phyloP scores from a whole-genome alignment of 2,329 filamentous ascomycete genomes.

The Xylariomycetidae sp. region DNA sequence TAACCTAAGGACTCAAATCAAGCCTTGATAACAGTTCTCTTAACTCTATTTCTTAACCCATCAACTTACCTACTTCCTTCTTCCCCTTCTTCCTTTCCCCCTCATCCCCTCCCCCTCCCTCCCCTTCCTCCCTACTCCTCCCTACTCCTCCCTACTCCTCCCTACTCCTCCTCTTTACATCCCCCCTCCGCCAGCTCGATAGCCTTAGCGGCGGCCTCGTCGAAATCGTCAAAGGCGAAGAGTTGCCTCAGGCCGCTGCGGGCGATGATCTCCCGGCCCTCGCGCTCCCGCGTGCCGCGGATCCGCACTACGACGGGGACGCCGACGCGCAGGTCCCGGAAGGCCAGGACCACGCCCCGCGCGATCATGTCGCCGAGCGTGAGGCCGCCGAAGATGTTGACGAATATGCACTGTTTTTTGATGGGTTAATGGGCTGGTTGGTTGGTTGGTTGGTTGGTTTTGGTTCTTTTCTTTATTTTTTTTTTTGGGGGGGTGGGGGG shows the following conservation, averaged over 20 bases:
- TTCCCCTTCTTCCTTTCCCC: too few species aligned
- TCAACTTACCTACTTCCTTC: too few species aligned
- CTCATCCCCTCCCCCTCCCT: too few species aligned
- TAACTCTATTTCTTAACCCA: too few species aligned
- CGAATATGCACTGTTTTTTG: constrained; percentile 42
- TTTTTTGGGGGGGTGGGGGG: too few species aligned
- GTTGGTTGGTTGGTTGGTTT: too few species aligned
- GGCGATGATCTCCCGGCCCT: constrained; percentile 64
- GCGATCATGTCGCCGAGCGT: constrained; percentile 81
- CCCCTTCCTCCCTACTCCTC: too few species aligned
- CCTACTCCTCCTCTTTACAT: background rate
- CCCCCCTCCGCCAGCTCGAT: constrained; percentile 48
- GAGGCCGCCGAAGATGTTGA: constrained; percentile 55
- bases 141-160: background rate
- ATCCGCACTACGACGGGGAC: constrained; percentile 75
- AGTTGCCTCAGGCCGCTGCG: constrained; percentile 64
- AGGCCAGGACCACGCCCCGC: constrained; percentile 66
- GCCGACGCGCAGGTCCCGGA: constrained; percentile 60
- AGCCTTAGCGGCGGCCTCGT: constrained; percentile 65
- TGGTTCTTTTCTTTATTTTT: too few species aligned
- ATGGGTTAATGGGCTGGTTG: too few species aligned
- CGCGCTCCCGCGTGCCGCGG: constrained; percentile 68
- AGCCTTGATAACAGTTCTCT: too few species aligned
- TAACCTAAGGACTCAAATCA: too few species aligned
- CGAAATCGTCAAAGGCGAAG: constrained; percentile 69